phyloP scores from a whole-genome alignment of 2,329 filamentous ascomycete genomes.

The Phyllosticta citribraziliensis region DNA sequence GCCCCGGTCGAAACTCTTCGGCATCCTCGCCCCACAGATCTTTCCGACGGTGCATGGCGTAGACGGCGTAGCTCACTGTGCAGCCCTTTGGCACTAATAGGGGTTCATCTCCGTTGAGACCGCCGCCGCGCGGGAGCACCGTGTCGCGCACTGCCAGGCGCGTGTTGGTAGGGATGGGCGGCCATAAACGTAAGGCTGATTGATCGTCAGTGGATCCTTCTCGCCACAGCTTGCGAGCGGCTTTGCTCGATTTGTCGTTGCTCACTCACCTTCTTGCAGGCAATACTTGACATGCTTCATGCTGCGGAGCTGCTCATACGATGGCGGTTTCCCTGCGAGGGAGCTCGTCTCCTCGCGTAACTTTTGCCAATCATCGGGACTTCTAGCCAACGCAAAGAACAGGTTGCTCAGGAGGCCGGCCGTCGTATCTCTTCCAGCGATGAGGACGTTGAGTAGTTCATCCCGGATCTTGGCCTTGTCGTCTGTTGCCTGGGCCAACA shows the following conservation, averaged over 20 bases:
- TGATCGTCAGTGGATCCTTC: not conserved
- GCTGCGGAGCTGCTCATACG: slow-evolving; percentile 47
- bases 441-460: slow-evolving; percentile 37
- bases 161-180: slow-evolving; percentile 45
- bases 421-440: slow-evolving; percentile 32
- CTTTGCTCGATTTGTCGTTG: not conserved
- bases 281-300: slow-evolving; percentile 51
- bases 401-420: slow-evolving; percentile 30
- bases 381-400: slow-evolving; percentile 30
- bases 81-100: slow-evolving; percentile 42
- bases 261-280: slow-evolving; percentile 45
- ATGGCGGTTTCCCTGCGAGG: slow-evolving; percentile 34
- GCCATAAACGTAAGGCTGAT: slow-evolving; percentile 41
- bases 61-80: slow-evolving; percentile 33
- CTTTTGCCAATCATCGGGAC: slow-evolving; percentile 27
- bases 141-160: slow-evolving; percentile 41
- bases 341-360: slow-evolving; percentile 20
- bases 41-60: slow-evolving; percentile 41
- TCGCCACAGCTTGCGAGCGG: not conserved
- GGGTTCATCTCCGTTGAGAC: slow-evolving; percentile 38
- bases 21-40: slow-evolving; percentile 42
- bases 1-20: slow-evolving; percentile 38
- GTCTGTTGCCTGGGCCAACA: slow-evolving; percentile 35
- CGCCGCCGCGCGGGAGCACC: slow-evolving; percentile 40
- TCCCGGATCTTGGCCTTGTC: slow-evolving; percentile 33